Evolutionary conservation across 257 asterid genomes (phyloP).

Genomic region (Plantago ovata): DNA sequence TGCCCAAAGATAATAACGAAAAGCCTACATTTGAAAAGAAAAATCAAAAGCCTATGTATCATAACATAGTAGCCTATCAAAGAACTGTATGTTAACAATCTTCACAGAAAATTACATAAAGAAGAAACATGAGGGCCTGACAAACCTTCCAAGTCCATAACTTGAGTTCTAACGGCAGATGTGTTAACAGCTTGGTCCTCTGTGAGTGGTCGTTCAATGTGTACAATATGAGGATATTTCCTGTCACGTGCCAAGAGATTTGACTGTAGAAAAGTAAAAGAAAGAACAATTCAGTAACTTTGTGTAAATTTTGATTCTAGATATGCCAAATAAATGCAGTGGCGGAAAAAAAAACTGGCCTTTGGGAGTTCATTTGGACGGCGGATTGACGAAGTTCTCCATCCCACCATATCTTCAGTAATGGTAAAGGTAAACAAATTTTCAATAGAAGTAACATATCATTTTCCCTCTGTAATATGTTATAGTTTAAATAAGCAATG

Average conservation of each 20-base stretch:
- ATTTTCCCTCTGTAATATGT: too few relatives aligned
- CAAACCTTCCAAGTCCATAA: conserved; percentile 76
- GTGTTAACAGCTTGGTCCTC: conserved; percentile 30
- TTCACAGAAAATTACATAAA: neutral
- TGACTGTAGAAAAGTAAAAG: conserved; percentile 35
- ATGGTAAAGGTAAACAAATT: conserved; percentile 42
- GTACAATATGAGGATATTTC: conserved; percentile 84
- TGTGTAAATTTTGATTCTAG: neutral
- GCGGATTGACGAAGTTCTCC: conserved; percentile 96
- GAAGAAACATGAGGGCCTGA: conserved; percentile 7
- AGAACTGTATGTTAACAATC: neutral
- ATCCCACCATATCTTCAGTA: conserved; percentile 80
- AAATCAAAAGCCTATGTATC: too few relatives aligned
- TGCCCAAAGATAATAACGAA: too few relatives aligned
- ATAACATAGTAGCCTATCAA: too few relatives aligned
- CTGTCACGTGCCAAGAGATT: conserved; percentile 52
- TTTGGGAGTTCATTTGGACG: conserved; percentile 80
- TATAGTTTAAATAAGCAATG: too few relatives aligned
- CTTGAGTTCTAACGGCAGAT: conserved; percentile 45
- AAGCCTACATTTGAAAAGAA: too few relatives aligned
- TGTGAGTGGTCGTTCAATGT: conserved; percentile 48
- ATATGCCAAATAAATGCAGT: conserved; percentile 6
- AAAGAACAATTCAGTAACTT: conserved; percentile 21
- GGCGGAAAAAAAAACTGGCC: conserved; percentile 32
- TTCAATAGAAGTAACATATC: conserved; percentile 5